phyloP scores from a whole-genome alignment of 31 red algal genomes.

The Odonthalia washingtoniensis region DNA sequence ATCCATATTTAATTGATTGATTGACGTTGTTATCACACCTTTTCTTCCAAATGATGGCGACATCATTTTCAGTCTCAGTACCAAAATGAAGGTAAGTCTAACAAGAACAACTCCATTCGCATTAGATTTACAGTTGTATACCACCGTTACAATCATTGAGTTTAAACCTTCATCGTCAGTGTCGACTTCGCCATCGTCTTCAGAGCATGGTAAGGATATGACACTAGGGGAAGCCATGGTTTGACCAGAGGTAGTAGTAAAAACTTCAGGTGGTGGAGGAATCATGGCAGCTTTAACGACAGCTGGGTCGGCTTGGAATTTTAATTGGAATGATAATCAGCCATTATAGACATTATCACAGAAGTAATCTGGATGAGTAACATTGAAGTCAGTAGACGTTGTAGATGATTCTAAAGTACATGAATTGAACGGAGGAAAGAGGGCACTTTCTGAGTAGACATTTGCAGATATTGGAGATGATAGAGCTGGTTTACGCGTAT shows the following conservation, averaged over 20 bases:
- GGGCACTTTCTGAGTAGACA: conserved; percentile 52
- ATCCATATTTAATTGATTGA: conserved; percentile 62
- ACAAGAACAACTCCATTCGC: conserved; percentile 32
- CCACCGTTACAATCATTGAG: conserved; percentile 10
- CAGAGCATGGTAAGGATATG: too few relatives aligned
- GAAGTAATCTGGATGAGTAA: conserved; percentile 40
- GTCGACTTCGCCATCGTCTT: not conserved
- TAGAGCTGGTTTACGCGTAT: conserved; percentile 55
- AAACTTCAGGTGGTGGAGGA: conserved; percentile 13
- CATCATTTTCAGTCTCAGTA: not conserved
- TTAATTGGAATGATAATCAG: conserved; percentile 62
- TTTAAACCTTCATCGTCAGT: not conserved
- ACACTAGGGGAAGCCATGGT: not conserved
- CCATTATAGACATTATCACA: conserved; percentile 71
- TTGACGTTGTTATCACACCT: conserved; percentile 51
- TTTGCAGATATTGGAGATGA: conserved; percentile 35
- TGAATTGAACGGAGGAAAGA: conserved; percentile 64
- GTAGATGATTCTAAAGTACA: conserved; percentile 28
- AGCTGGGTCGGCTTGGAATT: conserved; percentile 15
- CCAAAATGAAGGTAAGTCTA: conserved; percentile 45
- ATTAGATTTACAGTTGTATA: conserved; percentile 59
- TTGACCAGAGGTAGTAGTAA: not conserved
- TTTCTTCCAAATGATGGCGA: conserved; percentile 59
- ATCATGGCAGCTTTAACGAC: conserved; percentile 49
- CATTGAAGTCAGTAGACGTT: too few relatives aligned